Evolutionary conservation across 1,284 basidiomycete genomes (phyloP).

Genomic region (Ustilago bromivora): DNA sequence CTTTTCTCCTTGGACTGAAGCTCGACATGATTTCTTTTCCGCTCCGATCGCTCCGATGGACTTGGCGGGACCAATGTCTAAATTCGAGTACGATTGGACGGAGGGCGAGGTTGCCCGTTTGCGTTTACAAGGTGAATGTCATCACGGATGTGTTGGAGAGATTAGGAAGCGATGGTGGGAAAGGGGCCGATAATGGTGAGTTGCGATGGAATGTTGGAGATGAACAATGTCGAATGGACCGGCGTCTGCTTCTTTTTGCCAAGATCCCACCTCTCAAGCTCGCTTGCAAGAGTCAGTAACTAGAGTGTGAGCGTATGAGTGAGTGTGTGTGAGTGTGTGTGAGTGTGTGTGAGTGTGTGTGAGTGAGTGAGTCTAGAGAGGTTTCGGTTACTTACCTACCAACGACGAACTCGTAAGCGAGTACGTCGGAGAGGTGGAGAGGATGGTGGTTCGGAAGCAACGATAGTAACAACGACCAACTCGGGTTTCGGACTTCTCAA

Average conservation of each 20-base stretch:
- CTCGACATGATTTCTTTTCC: slow-evolving; percentile 17
- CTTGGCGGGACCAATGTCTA: neutral
- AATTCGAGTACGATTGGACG: neutral
- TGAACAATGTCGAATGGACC: neutral
- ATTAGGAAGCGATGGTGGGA: neutral
- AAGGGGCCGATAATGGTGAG: neutral
- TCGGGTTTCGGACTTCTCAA: too few relatives aligned
- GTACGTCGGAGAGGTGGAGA: too few relatives aligned
- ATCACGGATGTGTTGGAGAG: neutral
- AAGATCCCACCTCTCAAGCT: neutral
- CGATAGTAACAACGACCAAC: too few relatives aligned
- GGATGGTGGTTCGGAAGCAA: too few relatives aligned
- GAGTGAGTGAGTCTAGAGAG: too few relatives aligned
- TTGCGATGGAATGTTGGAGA: neutral
- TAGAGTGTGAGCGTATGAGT: neutral
- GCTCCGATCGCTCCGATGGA: neutral
- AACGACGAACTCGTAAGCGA: too few relatives aligned
- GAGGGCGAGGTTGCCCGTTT: neutral
- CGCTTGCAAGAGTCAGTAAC: neutral
- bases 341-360: too few relatives aligned
- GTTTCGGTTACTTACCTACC: too few relatives aligned
- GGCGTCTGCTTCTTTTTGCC: neutral
- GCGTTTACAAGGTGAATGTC: neutral
- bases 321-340: neutral
- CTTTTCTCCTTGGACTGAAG: slow-evolving; percentile 30